Evolutionary conservation across 768 basidiomycete species (phyloP).

Genomic region (Boletus rubroflammeus): DNA sequence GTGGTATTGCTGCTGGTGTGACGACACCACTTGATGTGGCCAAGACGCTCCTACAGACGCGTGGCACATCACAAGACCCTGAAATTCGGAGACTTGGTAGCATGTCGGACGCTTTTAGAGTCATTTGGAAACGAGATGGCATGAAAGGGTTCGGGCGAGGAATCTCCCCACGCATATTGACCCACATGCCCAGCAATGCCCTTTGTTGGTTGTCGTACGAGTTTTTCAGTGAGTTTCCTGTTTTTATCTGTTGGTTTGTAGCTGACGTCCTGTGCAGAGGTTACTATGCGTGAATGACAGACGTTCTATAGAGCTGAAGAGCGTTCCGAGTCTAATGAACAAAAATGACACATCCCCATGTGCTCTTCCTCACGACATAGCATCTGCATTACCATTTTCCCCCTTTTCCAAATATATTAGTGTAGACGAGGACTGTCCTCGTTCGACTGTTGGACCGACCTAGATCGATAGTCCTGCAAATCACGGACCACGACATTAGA

Average conservation of each 20-base stretch:
- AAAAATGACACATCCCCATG: background rate
- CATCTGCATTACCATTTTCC: conserved; percentile 16
- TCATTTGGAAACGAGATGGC: conserved; percentile 87
- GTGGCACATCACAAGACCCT: conserved; percentile 81
- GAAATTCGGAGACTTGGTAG: conserved; percentile 83
- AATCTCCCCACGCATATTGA: conserved; percentile 85
- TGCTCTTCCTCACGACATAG: conserved; percentile 10
- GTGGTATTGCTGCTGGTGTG: conserved; percentile 90
- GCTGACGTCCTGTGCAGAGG: conserved; percentile 43
- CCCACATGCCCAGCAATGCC: conserved; percentile 95
- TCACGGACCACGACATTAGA: background rate
- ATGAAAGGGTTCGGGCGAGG: conserved; percentile 83
- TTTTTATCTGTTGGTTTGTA: background rate
- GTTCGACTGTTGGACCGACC: background rate
- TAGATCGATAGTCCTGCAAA: conserved; percentile 1
- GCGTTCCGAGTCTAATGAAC: conserved; percentile 7
- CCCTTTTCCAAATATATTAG: background rate
- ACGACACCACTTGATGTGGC: conserved; percentile 97
- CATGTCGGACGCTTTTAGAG: conserved; percentile 82
- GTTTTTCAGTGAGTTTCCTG: conserved; percentile 83
- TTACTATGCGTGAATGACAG: conserved; percentile 51
- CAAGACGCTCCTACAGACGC: conserved; percentile 94
- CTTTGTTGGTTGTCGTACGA: conserved; percentile 98
- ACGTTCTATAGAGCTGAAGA: conserved; percentile 17
- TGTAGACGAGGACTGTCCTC: background rate